A percentile compares a stretch with the other conserved stretches of the same genome.
Evolutionary conservation across 2,329 filamentous ascomycete genomes (phyloP).

Genomic region (Penicillium digitatum): DNA sequence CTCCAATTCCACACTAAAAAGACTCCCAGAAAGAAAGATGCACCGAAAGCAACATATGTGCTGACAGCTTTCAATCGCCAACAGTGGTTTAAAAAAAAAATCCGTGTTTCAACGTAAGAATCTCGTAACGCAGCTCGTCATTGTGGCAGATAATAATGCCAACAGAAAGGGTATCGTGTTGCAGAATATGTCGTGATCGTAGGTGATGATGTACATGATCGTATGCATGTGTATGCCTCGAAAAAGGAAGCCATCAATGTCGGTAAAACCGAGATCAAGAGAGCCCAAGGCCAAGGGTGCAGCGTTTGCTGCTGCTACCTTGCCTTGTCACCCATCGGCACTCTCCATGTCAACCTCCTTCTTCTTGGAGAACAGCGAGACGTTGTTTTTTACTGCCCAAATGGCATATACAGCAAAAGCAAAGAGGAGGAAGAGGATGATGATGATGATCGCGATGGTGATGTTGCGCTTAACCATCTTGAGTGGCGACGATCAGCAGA

Average conservation of each 20-base stretch:
- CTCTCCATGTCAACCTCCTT: conserved; percentile 34
- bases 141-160: not conserved
- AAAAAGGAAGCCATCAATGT: not conserved
- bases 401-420: conserved; percentile 41
- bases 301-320: not conserved
- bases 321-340: conserved; percentile 16
- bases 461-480: conserved; percentile 46
- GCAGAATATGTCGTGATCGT: conserved; percentile 5
- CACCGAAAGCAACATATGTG: conserved; percentile 4
- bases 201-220: not conserved
- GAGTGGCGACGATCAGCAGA: conserved; percentile 2
- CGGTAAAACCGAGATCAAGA: not conserved
- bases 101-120: conserved; percentile 3
- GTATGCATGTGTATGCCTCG: not conserved
- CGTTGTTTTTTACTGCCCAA: conserved; percentile 34
- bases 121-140: not conserved
- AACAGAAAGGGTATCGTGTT: conserved; percentile 6
- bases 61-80: not conserved
- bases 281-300: not conserved
- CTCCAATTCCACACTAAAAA: not conserved
- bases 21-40: not conserved
- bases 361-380: conserved; percentile 30
- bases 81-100: not conserved
- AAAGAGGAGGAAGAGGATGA: conserved; percentile 47
- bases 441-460: conserved; percentile 50